Evolutionary conservation across 1,284 basidiomycete genomes (phyloP), one percentile per base, ranked within the genome.

Genomic region (Exobasidium rhododendri): DNA sequence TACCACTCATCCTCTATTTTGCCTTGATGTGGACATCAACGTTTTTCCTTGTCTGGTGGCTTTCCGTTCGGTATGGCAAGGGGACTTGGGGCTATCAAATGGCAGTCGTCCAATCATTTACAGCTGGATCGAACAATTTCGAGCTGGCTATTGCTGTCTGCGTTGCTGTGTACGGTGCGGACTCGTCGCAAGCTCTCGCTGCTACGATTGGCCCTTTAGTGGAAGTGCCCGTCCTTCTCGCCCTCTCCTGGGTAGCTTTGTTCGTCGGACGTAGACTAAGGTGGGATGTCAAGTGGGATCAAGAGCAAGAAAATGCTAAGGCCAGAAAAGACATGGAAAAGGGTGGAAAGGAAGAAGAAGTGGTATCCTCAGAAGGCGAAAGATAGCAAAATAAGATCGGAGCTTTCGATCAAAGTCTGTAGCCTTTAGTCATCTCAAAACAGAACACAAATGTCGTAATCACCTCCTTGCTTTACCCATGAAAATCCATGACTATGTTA

Each of bases 141-240:
- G 81, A 80, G 35, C 58, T 93, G 0, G 90, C 91, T 0, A 93
- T 92, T 60, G 91, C 91, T 0, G 87, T 93, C 1, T 85, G 87
- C 2, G 88, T 92, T 35, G 87, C 89, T 0, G 85, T 88, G 0
- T 93, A 88, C 74, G 71, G 70, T 3, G 66, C 64, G 11, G 63
- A 66, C 2, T 66, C 66, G 2, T 59, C 68, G 46, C 65, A 75
- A 58, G 72, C 66, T 13, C 56, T 73, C 31, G 67, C 69, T 1
- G 64, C 67, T 20, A 73, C 69, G 14, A 71, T 71, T 26, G 75
- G 71, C 1, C 75, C 75, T 17, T 54, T 80, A 24, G 72, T 79
- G 10, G 72, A 82, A 54, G 78, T 85, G 0, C 91, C 90, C 0
- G 89, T 92, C 0, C 80, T 92, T 40, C 82, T 92, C 2, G 81